Conservation (phyloP, 495 filamentous ascomycete genomes). For the Jackrogersella minutella region DNA sequence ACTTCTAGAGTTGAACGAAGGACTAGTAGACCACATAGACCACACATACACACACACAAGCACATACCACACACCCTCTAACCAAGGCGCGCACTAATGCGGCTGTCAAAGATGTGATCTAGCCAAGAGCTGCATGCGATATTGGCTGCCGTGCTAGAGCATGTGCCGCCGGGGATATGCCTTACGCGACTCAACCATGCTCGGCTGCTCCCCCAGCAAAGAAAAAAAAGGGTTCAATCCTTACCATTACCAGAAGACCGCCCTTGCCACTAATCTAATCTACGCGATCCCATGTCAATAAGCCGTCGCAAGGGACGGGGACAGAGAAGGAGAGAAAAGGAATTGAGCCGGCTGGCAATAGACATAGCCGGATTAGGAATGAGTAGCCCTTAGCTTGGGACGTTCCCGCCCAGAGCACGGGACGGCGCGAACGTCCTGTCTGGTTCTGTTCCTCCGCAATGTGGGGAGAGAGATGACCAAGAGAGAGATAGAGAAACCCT, state of each 20-base stretch:
- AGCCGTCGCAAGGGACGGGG: background rate
- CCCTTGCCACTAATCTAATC: slow-evolving; percentile 16
- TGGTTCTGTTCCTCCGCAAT: slow-evolving; percentile 12
- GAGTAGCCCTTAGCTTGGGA: slow-evolving; percentile 37
- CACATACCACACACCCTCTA: background rate
- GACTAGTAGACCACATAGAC: slow-evolving; percentile 2
- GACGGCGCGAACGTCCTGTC: slow-evolving; percentile 14
- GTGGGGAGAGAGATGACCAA: too few species aligned
- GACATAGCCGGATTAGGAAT: slow-evolving; percentile 38
- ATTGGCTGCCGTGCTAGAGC: slow-evolving; percentile 31
- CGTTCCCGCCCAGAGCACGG: slow-evolving; percentile 16
- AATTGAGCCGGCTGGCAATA: background rate
- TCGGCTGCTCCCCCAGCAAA: slow-evolving; percentile 12
- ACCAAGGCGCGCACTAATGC: slow-evolving; percentile 32
- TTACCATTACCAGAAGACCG: slow-evolving; percentile 3
- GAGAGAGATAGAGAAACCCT: background rate
- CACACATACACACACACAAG: background rate
- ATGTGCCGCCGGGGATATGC: slow-evolving; percentile 29
- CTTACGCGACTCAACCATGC: slow-evolving; percentile 34
- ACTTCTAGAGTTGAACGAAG: slow-evolving; percentile 13
- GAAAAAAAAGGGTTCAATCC: background rate
- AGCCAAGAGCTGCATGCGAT: slow-evolving; percentile 41
- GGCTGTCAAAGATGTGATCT: slow-evolving; percentile 45
- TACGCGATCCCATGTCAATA: background rate
- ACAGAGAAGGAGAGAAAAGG: background rate